Conservation (phyloP, 1,284 basidiomycete genomes). For the Papiliotrema laurentii region DNA sequence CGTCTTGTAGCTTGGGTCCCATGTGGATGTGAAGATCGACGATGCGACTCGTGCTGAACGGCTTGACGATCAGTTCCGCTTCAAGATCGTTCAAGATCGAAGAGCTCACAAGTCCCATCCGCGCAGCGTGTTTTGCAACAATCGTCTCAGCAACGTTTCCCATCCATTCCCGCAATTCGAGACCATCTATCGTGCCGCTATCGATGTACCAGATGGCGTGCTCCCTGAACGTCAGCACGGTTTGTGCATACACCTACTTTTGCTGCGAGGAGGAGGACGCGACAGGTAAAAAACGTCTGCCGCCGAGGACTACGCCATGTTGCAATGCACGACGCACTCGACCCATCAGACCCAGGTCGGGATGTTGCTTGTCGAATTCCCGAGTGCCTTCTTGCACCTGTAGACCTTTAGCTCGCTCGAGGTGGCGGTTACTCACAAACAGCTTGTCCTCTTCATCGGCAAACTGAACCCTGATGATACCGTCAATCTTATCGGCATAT, state of each 20-base stretch:
- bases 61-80: conserved; percentile 20
- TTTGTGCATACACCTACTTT: conserved; percentile 22
- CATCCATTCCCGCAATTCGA: conserved; percentile 37
- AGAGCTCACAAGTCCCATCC: conserved; percentile 38
- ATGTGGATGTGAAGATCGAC: conserved; percentile 30
- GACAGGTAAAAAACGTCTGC: conserved; percentile 36
- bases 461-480: conserved; percentile 45
- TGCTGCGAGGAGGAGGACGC: conserved; percentile 43
- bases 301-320: conserved; percentile 38
- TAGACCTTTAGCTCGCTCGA: not conserved
- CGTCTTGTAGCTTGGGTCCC: conserved; percentile 18
- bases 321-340: conserved; percentile 42
- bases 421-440: conserved; percentile 23
- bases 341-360: conserved; percentile 39
- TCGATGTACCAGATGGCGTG: conserved; percentile 47
- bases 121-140: conserved; percentile 44
- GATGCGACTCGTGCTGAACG: conserved; percentile 38
- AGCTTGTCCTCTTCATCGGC: conserved; percentile 44
- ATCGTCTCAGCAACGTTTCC: conserved; percentile 40
- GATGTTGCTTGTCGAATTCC: conserved; percentile 22
- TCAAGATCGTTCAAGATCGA: not conserved
- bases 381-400: conserved; percentile 38
- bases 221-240: conserved; percentile 31
- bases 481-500: conserved; percentile 36
- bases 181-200: conserved; percentile 27